Evolutionary conservation across 164 flowering plant species (phyloP).

Genomic region (Vitis amurensis): DNA sequence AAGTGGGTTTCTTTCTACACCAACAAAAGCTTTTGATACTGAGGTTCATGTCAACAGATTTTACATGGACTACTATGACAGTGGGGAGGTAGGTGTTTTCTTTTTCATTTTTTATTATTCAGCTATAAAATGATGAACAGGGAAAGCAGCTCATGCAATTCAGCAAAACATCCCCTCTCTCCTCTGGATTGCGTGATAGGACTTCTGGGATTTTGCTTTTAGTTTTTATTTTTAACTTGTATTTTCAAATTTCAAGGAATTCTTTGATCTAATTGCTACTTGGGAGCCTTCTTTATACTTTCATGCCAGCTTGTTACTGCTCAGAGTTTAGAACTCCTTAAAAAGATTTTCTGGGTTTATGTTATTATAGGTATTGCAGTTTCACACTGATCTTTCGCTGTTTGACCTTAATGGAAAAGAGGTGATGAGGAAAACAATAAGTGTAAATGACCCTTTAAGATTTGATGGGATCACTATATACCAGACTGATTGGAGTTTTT

Average conservation of each 20-base stretch:
- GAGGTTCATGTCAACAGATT: constrained; percentile 94
- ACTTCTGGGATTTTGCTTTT: too few species aligned
- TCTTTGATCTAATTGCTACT: too few species aligned
- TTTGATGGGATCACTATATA: constrained; percentile 88
- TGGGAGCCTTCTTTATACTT: too few species aligned
- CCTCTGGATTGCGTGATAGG: too few species aligned
- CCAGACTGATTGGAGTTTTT: constrained; percentile 95
- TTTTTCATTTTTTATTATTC: constrained; percentile 1
- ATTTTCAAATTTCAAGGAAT: too few species aligned
- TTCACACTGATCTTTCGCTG: constrained; percentile 82
- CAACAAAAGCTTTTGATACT: constrained; percentile 74
- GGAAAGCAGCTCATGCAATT: background rate
- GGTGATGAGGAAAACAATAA: constrained; percentile 88
- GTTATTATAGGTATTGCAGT: constrained; percentile 67
- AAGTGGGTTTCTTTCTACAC: constrained; percentile 79
- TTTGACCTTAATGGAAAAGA: constrained; percentile 82
- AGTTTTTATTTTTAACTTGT: too few species aligned
- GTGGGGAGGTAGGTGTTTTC: constrained; percentile 71
- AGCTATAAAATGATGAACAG: background rate
- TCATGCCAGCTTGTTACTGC: too few species aligned
- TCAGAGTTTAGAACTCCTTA: too few species aligned
- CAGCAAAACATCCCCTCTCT: too few species aligned
- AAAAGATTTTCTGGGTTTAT: background rate
- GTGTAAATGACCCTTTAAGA: constrained; percentile 94
- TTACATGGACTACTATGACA: constrained; percentile 87